Evolutionary conservation across 169 alveolate genomes (phyloP).

Genomic region (Perkinsus marinus): DNA sequence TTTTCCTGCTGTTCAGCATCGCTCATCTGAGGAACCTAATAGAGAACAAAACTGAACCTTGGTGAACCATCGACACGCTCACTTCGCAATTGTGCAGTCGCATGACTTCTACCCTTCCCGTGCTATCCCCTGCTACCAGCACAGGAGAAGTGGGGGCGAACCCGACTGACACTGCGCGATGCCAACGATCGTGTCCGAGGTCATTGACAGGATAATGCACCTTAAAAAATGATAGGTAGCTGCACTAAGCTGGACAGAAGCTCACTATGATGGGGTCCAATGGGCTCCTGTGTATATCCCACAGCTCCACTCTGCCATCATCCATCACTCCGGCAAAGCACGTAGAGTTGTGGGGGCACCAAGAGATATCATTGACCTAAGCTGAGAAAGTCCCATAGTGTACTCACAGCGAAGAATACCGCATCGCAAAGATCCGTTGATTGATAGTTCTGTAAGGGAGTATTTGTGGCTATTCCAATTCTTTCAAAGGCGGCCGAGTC

Average conservation of each 20-base stretch:
- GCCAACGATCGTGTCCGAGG: constrained; percentile 20
- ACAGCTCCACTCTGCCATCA: constrained; percentile 78
- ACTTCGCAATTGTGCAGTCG: constrained; percentile 37
- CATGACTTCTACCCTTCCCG: constrained; percentile 59
- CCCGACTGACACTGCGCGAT: constrained; percentile 52
- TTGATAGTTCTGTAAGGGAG: constrained; percentile 32
- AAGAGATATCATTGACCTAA: constrained; percentile 34
- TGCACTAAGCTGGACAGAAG: no score
- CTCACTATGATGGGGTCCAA: constrained; percentile 25
- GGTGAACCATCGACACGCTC: neutral
- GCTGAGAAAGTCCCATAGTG: neutral
- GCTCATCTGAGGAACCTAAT: neutral
- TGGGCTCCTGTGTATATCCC: constrained; percentile 63
- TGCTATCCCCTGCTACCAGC: constrained; percentile 62
- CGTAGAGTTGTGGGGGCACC: constrained; percentile 65
- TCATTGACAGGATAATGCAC: constrained; percentile 3
- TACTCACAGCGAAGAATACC: constrained; percentile 16
- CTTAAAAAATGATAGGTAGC: constrained; percentile 1
- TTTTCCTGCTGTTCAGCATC: neutral
- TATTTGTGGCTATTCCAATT: neutral
- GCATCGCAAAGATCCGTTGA: constrained; percentile 45
- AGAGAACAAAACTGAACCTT: neutral
- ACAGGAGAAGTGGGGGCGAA: constrained; percentile 60
- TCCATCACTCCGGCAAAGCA: constrained; percentile 63
- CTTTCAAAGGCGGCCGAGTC: neutral